A percentile compares a stretch with the other conserved stretches of the same genome.
Conservation (phyloP, 768 basidiomycete genomes). For the Leucosporidium creatinivorum region DNA sequence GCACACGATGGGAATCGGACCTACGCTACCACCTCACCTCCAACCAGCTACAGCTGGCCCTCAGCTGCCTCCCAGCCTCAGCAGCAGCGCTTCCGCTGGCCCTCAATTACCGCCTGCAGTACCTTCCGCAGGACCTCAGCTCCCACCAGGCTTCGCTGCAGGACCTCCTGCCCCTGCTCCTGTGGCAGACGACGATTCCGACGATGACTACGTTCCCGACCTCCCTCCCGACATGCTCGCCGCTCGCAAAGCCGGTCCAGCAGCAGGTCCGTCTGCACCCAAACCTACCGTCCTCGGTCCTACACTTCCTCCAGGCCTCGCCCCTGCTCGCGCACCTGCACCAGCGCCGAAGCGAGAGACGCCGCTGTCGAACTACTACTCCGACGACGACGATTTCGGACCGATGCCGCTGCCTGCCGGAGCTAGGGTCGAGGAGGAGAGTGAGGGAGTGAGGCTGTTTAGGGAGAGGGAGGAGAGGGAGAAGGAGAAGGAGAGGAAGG, state of each 20-base stretch:
- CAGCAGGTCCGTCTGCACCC: conserved; percentile 37
- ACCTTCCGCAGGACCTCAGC: background rate
- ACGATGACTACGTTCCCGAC: conserved; percentile 64
- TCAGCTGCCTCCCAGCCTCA: conserved; percentile 52
- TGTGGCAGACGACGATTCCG: conserved; percentile 13
- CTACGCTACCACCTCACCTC: background rate
- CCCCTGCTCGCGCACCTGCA: background rate
- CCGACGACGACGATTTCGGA: conserved; percentile 63
- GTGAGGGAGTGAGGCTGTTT: conserved; percentile 70
- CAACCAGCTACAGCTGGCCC: conserved; percentile 46
- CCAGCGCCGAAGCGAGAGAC: conserved; percentile 1
- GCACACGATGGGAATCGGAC: background rate
- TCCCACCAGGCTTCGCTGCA: background rate
- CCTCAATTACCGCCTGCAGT: background rate
- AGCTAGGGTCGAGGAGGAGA: conserved; percentile 41
- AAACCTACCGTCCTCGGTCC: conserved; percentile 23
- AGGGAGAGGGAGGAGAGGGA: conserved; percentile 74
- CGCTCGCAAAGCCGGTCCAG: conserved; percentile 41
- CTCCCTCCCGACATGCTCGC: conserved; percentile 65
- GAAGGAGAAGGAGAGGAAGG: conserved; percentile 56
- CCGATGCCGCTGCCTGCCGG: conserved; percentile 59
- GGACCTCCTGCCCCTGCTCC: background rate
- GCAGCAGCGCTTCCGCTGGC: conserved; percentile 10
- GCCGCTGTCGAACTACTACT: conserved; percentile 23
- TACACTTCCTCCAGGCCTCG: conserved; percentile 10